Conservation (phyloP, 1,284 basidiomycete genomes). For the Golubevia sp. region DNA sequence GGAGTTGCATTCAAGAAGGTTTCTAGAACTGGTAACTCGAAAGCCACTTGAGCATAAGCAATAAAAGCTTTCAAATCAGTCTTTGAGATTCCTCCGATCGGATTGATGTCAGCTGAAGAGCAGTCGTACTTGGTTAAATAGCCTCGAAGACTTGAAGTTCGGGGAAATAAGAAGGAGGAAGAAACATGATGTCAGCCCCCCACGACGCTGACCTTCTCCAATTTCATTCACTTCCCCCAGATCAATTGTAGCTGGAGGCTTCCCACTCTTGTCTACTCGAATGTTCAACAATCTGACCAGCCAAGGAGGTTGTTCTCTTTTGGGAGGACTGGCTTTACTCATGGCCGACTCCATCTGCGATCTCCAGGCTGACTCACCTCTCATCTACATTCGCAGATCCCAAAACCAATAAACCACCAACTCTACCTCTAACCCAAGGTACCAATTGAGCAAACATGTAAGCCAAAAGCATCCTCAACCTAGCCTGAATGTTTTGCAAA, state of each 20-base stretch:
- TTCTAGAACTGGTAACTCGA: constrained; percentile 81
- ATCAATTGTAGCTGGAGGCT: no score
- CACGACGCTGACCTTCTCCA: no score
- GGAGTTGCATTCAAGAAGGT: constrained; percentile 89
- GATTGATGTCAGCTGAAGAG: constrained; percentile 84
- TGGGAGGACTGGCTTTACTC: constrained; percentile 4
- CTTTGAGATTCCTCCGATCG: constrained; percentile 97
- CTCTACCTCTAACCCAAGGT: constrained; percentile 85
- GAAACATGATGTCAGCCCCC: no score
- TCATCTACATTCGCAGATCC: constrained; percentile 98
- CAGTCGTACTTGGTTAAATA: constrained; percentile 97
- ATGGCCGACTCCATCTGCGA: no score
- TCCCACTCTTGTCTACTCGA: not conserved
- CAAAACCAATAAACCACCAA: constrained; percentile 86
- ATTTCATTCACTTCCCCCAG: no score
- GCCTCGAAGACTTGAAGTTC: constrained; percentile 77
- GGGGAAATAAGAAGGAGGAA: no score
- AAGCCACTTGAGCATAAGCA: constrained; percentile 76
- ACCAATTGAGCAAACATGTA: constrained; percentile 96
- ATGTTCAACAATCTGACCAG: constrained; percentile 9
- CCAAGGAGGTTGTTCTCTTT: constrained; percentile 6
- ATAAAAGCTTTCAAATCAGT: constrained; percentile 97
- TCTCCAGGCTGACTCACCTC: constrained; percentile 71
- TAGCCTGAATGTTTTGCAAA: constrained; percentile 95
- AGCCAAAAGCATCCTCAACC: constrained; percentile 91